Conservation (phyloP, 225 moss, liverwort and hornwort genomes). For the Climacium dendroides region DNA sequence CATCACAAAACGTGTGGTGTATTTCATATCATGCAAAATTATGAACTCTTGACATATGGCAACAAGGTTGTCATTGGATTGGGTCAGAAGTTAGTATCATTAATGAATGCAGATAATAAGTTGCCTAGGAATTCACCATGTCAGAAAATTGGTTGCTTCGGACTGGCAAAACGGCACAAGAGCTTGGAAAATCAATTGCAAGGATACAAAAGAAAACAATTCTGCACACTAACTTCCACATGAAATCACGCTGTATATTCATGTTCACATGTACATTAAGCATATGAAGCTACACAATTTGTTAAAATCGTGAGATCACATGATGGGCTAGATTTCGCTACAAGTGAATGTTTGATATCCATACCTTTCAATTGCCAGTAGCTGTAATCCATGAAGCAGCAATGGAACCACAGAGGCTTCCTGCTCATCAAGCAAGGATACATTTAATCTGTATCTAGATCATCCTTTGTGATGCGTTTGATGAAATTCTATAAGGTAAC, state of each 20-base stretch:
- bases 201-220: neutral
- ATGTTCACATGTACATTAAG: neutral
- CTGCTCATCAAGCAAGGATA: conserved; percentile 1
- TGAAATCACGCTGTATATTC: neutral
- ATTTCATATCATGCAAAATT: neutral
- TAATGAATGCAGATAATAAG: neutral
- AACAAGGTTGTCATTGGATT: neutral
- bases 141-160: neutral
- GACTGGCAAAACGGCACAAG: neutral
- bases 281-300: neutral
- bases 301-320: neutral
- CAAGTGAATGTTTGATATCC: neutral
- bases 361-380: conserved; percentile 52
- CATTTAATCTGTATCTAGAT: neutral
- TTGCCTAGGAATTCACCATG: neutral
- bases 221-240: neutral
- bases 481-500: neutral
- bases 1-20: neutral
- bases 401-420: conserved; percentile 47
- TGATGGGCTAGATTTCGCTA: neutral
- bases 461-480: neutral
- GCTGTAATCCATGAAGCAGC: conserved; percentile 48
- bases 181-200: neutral
- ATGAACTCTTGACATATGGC: neutral
- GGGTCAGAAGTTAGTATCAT: neutral